Base-by-base conservation (phyloP, 2,329 filamentous ascomycete genomes). In the Ophiostoma piceae region DNA sequence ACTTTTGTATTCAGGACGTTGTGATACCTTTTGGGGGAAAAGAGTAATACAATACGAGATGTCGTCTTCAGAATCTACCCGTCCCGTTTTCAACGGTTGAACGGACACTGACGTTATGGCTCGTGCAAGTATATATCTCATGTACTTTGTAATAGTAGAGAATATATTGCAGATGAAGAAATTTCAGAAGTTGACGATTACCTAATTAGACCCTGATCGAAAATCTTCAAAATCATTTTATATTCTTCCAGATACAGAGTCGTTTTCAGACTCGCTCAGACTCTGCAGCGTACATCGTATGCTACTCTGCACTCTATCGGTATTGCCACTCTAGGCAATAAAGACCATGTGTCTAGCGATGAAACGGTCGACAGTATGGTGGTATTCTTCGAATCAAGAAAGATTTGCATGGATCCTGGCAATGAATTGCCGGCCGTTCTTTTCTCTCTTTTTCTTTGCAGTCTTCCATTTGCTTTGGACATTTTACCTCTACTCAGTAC, bases 301-400 rank as follows among this genome's bases (percentile, higher is more conserved):
- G 9, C 51, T 26, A 54, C 22, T 54, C 19, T 54, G n/a, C 22
- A 26, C n/a, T 54, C 19, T 26, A 9, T 22, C 51, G n/a, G 51
- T 22, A 57, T 57, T 26, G n/a, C n/a, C 51, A 26, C 51, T 57
- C 51, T 57, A 57, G 51, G 51, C 51, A 57, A 57, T 26, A 57
- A 22, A 26, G 51, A 57, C 22, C 51, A 26, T 26, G 43, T 47
- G 43, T n/a, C 43, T 1, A 19, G 43, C 43, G 16, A 47, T 47
- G 41, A 47, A 6, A 47, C 41, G 16, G 41, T 47, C 16, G 3
- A 47, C 41, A 19, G 14, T 47, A 14, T 43, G 16, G 41, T 47
- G 41, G 41, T 47, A 47, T 47, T 47, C 12, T 41, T 19, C 3
- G 6, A 47, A 19, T 47, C 43, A 47, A 47, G 43, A 47, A 47